A percentile compares a stretch with the other conserved stretches of the same genome.
Conservation (phyloP, 805 yeast genomes). For the Millerozyma acaciae region DNA sequence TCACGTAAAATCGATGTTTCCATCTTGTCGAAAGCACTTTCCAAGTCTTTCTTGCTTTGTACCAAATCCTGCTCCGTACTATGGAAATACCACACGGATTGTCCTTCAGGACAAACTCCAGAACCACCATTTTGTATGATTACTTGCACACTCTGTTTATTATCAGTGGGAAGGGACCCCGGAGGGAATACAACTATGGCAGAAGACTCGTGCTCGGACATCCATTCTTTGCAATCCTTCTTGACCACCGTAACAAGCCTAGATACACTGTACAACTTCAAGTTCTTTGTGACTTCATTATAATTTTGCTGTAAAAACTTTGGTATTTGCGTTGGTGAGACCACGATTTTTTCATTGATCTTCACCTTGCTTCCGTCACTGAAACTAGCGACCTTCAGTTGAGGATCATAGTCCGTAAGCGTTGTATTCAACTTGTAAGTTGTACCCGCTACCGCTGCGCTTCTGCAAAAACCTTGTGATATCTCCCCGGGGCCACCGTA, state of each 20-base stretch:
- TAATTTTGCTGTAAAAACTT: constrained; percentile 39
- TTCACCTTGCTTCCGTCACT: constrained; percentile 71
- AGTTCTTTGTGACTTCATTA: constrained; percentile 41
- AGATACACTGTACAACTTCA: constrained; percentile 52
- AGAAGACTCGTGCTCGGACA: constrained; percentile 75
- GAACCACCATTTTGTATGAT: constrained; percentile 83
- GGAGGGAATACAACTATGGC: constrained; percentile 94
- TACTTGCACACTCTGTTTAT: constrained; percentile 76
- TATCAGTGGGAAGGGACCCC: constrained; percentile 60
- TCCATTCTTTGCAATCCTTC: constrained; percentile 89
- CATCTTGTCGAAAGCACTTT: constrained; percentile 73
- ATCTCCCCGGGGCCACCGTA: constrained; percentile 96
- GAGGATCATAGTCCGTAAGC: constrained; percentile 61
- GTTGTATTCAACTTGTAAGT: constrained; percentile 79
- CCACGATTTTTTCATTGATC: constrained; percentile 74
- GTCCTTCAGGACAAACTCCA: constrained; percentile 83
- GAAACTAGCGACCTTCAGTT: constrained; percentile 62
- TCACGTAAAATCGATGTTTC: constrained; percentile 81
- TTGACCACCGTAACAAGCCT: constrained; percentile 80
- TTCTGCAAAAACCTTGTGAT: constrained; percentile 93
- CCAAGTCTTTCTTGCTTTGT: constrained; percentile 73
- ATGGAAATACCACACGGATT: constrained; percentile 86
- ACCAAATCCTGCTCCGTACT: constrained; percentile 64
- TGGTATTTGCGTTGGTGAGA: constrained; percentile 65
- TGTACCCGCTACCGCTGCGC: constrained; percentile 97